phyloP scores from a whole-genome alignment of 208 protist genomes.

The Crithidia acanthocephali region DNA sequence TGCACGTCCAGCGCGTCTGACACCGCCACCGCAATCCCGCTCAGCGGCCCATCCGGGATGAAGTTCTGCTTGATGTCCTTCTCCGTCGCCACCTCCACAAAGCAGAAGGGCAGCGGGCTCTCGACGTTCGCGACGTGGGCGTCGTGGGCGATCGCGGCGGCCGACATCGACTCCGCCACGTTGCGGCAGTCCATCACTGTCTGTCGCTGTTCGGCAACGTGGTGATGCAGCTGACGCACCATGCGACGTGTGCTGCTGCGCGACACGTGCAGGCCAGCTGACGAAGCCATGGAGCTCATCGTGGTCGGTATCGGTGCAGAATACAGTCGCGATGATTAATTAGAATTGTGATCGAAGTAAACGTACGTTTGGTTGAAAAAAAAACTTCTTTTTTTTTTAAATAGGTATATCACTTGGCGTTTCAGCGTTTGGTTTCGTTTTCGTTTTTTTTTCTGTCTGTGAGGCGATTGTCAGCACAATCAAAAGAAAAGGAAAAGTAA shows the following conservation, averaged over 20 bases:
- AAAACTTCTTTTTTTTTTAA: too few species aligned
- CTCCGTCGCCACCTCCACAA: slow-evolving; percentile 66
- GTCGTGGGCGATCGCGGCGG: slow-evolving; percentile 35
- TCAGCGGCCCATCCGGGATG: slow-evolving; percentile 60
- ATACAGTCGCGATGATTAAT: neutral
- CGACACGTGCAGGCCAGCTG: slow-evolving; percentile 27
- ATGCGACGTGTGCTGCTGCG: slow-evolving; percentile 50
- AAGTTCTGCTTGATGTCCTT: slow-evolving; percentile 58
- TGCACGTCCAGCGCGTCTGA: slow-evolving; percentile 75
- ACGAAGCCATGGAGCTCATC: slow-evolving; percentile 23
- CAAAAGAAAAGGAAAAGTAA: slow-evolving; percentile 1
- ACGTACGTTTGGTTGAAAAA: too few species aligned
- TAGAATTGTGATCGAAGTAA: too few species aligned
- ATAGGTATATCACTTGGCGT: too few species aligned
- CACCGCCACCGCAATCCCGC: slow-evolving; percentile 81
- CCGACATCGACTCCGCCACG: slow-evolving; percentile 60
- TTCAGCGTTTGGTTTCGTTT: too few species aligned
- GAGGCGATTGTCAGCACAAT: neutral
- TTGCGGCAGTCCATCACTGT: slow-evolving; percentile 60
- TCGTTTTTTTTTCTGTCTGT: too few species aligned
- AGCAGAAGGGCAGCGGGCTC: slow-evolving; percentile 43
- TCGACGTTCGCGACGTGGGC: slow-evolving; percentile 3
- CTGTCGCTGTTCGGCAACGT: slow-evolving; percentile 56
- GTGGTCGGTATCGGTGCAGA: neutral
- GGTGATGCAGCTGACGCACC: slow-evolving; percentile 61